Conservation (phyloP, 306 rosid genomes). For the Cucumis hystrix region DNA sequence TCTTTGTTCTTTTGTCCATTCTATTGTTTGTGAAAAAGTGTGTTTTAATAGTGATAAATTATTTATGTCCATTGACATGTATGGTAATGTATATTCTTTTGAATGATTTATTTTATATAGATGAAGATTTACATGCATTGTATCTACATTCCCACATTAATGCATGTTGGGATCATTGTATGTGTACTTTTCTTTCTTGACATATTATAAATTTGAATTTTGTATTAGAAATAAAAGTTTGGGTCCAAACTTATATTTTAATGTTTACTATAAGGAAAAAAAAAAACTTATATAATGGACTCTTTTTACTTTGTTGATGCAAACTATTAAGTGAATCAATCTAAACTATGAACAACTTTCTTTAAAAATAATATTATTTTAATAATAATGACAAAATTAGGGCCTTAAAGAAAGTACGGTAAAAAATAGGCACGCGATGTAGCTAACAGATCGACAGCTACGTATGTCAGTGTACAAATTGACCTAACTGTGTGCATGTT, state of each 20-base stretch:
- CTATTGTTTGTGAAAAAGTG: background rate
- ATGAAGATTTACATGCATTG: background rate
- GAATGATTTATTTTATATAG: background rate
- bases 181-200: background rate
- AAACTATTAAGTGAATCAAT: no score
- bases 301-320: no score
- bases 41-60: background rate
- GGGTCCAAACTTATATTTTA: background rate
- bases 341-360: no score
- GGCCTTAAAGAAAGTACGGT: no score
- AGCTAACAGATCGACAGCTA: no score
- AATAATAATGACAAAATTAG: no score
- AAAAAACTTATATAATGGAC: no score
- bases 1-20: background rate
- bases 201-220: background rate
- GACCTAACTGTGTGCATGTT: no score
- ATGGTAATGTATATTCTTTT: background rate
- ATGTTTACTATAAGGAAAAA: no score
- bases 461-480: no score
- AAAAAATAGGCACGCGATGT: no score
- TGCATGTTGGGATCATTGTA: background rate
- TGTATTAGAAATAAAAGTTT: background rate
- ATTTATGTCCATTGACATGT: background rate
- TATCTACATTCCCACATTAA: background rate
- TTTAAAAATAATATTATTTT: no score